Evolutionary conservation across 768 basidiomycete genomes (phyloP), one percentile per base, ranked within the genome.

Genomic region (Galerina marginata): DNA sequence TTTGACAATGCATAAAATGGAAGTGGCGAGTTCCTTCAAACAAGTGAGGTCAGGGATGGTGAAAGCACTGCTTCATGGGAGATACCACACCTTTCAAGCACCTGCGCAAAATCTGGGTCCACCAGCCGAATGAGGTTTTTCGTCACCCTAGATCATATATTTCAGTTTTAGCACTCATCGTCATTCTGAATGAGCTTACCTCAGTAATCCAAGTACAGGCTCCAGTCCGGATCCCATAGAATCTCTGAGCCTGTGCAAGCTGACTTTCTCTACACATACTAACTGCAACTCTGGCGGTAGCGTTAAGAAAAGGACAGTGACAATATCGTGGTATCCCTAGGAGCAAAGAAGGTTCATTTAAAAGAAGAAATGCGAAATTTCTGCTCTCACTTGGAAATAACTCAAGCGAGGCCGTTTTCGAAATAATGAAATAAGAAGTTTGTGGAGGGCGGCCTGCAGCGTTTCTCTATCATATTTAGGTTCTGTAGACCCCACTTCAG

Each of bases 1-100:
- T 95, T 92, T 4, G 94, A 92, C 15, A 98, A 83, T 0, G 95
- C 92, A 70, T 90, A 93, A 69, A 94, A 96, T 0, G 95, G 95
- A 1, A 96, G 79, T 0, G 91, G 92, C 0, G 91, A 85, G 26
- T 81, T 84, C 54, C 90, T 93, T 23, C 47, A 46, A 61, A 42
- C 37, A 43, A 38, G 11, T 7, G 11, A 29, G 6, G 15, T 43
- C 50, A 29, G 37, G 14, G 1, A 48, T 40, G 40, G 63, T 23
- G 11, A 55, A 40, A 14, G 14, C 14, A 33, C n/a, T 23, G 26
- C 45, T 39, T 46, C 38, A 47, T 46, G 26, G 12, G 20, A 20
- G 20, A 20, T 20, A 26, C 75, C 83, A 43, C 65, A 90, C 91
- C 74, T 77, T 75, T 92, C 86, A 2, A 96, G 83, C 39, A 89